Base-by-base conservation (phyloP, 2,329 filamentous ascomycete species). In the Ophiognomonia clavigignenti-juglandacearum region DNA sequence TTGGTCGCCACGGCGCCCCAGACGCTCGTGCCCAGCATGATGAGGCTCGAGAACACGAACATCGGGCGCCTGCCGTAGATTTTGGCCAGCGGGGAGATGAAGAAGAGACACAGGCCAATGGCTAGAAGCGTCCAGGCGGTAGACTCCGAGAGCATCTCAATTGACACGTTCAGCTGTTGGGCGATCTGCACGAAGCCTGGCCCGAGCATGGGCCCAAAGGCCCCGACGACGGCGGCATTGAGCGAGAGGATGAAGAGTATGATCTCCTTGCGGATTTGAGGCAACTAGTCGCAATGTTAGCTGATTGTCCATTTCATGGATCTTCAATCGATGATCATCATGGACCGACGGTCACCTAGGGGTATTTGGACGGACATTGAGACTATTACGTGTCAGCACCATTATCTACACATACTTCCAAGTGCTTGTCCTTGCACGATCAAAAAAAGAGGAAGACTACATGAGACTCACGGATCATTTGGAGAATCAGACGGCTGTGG, bases 71-170 rank as follows among this genome's bases (percentile, higher is more conserved):
- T 65, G 10, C 75, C 75, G 47, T 69, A 62, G 45, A 74, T 72
- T 43, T 75, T 71, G 4, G 73, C 73, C 7, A 77, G 59, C 0
- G 74, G 73, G 53, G 74, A 74, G 51, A 70, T 67, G 38, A 77
- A 61, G 54, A 77, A 72, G 34, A 39, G 16, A 6, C 11, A 39
- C 18, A 39, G 37, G 10, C 20, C 24, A 18, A 24, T 39, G 16
- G 37, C n/a, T 4, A 39, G 16, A 4, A 22, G 4, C 4, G 18
- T 7, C 20, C 37, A 39, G 16, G 37, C 37, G 4, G 37, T 39
- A 8, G 37, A 39, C 19, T 39, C 24, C 9, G 24, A 24, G 37
- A 39, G n/a, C 3, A 39, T 11, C 31, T 67, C 65, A 51, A 74
- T 61, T 2, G 64, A 64, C 47, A 75, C 70, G 42, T 63, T 52